Base-by-base conservation (phyloP, 2,329 filamentous ascomycete genomes). In the Ophiostoma populinum region DNA sequence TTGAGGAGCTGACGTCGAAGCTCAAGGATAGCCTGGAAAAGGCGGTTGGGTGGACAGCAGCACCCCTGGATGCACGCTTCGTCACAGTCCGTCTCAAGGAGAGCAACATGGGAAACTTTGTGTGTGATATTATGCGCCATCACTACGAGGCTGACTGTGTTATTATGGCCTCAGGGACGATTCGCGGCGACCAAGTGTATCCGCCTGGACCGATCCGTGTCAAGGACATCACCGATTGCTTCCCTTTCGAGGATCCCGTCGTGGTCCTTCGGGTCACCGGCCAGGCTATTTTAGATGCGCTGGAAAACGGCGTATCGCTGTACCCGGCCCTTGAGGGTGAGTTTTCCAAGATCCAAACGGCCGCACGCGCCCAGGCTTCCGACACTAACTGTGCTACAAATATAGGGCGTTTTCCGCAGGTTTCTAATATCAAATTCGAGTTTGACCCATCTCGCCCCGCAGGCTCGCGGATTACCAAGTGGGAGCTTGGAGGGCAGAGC, bases 221-320 rank as follows among this genome's bases (percentile, higher is more conserved):
- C 40, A 81, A 81, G 48, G 82, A 92, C 47, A 70, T 92, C n/a
- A 70, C 85, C 38, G 80, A 80, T 34, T 92, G 82, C 49, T 93
- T 93, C 45, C 86, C 86, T 0, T 93, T 94, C 46, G 85, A 93
- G 50, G 85, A 93, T 43, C 83, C 85, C 0, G 79, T 86, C 1
- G 77, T 93, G 0, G 70, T 92, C 4, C 61, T 93, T 40, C 69
- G 67, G 22, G 64, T 83, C 5, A 72, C 61, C 0, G 86, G 86
- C 0, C 62, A 71, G 45, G 78, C 75, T 1, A 70, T 94, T 21
- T 62, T 75, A 47, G 75, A 73, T n/a, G 85, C 85, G 0, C 54
- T 93, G 2, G 85, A 93, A 52, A 93, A 93, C 46, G 73, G 77
- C 1, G 75, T 94, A 0, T 77, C 74, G 27, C 67, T 72, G 46